Evolutionary conservation across 2,329 filamentous ascomycete species (phyloP), one percentile per base, ranked within the genome.

Genomic region (Pseudocercospora macadamiae): DNA sequence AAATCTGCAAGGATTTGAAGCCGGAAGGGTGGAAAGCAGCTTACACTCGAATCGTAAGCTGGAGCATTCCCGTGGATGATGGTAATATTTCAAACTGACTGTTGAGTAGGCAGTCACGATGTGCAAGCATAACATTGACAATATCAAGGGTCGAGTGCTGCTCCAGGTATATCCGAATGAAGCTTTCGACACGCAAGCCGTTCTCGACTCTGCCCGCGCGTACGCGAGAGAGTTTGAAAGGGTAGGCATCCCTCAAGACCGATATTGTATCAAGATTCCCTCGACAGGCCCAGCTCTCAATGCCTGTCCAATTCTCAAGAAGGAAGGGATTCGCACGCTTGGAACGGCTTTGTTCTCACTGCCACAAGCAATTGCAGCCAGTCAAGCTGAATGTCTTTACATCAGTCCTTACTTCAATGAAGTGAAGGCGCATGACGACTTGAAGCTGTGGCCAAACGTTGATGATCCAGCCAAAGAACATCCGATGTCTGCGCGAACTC

Each of bases 401-500:
- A 83, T 89, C 42, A 84, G 86, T 0, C 86, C 86, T 0, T 80
- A 87, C 61, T 83, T 89, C 26, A 87, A 88, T 66, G 85, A 88
- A 63, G 74, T 89, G 37, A 82, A 81, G 62, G 86, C 86, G 4
- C 85, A 88, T 65, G 59, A 65, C 34, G 55, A 62, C 49, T 44
- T 26, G 2, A 51, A 49, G 21, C 55, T 58, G 12, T 61, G 58
- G 48, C 59, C 56, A 1, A 44, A 66, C 26, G 63, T 60, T 5
- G 64, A 60, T 12, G 60, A 64, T 39, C 55, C 59, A n/a, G 55
- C 57, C 3, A 51, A 47, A 44, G 57, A 62, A 51, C 62, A 64
- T 36, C 60, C 60, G 2, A 64, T 64, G 62, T 58, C 62, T n/a
- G 51, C 60, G 5, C 54, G 62, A 10, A 63, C 57, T 12, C 26